These are phyloP conservation scores for Bacidia gigantensis DNA, from an alignment of 495 filamentous ascomycete genomes.

Conservation along the genomic window DNA sequence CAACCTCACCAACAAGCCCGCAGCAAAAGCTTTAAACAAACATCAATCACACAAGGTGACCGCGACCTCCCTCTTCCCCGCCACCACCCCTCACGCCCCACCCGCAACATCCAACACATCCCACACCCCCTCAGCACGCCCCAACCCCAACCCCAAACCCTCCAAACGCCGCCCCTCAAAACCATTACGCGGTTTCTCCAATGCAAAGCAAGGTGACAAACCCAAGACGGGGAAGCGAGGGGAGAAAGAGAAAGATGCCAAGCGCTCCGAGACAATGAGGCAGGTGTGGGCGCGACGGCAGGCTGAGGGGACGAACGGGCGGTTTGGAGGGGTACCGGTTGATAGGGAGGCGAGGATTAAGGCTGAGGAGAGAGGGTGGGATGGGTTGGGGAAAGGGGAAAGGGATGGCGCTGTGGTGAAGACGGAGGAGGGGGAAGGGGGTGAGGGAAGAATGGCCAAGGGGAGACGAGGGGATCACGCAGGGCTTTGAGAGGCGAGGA, in stretches of 20 bases:
- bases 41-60: too few relatives aligned
- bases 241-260: constrained; percentile 37
- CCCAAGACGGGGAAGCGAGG: constrained; percentile 20
- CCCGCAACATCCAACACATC: too few relatives aligned
- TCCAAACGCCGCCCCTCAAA: background rate
- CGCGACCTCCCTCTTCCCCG: too few relatives aligned
- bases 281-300: constrained; percentile 1
- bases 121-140: background rate
- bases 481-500: too few relatives aligned
- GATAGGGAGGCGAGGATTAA: background rate
- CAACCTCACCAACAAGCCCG: too few relatives aligned
- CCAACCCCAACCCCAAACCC: background rate
- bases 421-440: background rate
- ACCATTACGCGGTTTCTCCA: too few relatives aligned
- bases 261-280: constrained; percentile 33
- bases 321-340: constrained; percentile 1
- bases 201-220: constrained; percentile 24
- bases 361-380: background rate
- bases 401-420: background rate
- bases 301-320: constrained; percentile 8
- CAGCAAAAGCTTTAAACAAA: too few relatives aligned
- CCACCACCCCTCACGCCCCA: too few relatives aligned
- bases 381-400: background rate
- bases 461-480: too few relatives aligned
- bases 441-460: background rate